Base-by-base conservation (phyloP, 345 rosid genomes). In the Boechera retrofracta region DNA sequence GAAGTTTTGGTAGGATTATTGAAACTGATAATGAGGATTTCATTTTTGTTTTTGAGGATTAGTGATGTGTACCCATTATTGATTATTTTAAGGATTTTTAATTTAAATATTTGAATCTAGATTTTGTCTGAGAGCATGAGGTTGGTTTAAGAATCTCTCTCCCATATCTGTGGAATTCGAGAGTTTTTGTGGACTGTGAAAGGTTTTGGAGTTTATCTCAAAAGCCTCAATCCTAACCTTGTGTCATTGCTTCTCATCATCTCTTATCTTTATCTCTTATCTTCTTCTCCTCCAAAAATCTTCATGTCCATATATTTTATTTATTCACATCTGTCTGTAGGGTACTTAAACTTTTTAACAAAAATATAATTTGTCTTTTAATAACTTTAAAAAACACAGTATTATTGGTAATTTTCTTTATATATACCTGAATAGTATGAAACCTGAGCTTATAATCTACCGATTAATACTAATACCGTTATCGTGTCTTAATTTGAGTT, bases 1-100 rank as follows among this genome's bases (percentile, higher is more conserved):
- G 61, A 71, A 77, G 81, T 77, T 77, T 71, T 77, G 77, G 6
- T 77, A 77, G 80, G 75, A 69, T 44, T 44, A 63, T 70, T 69
- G 65, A 60, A 16, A 69, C 15, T 57, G 79, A 51, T 62, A 16
- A 59, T 59, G 73, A 58, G 59, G 31, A 67, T 49, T 74, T 53
- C 7, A 49, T 2, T 31, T 68, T 29, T 31, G 4, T 28, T 75
- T 13, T 68, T 41, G 56, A 75, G 73, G 79, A 60, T 68, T 68
- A 60, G 69, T 61, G 32, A 42, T 54, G 48, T 76, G 58, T 76
- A 29, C 21, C 32, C 64, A 69, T 69, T 70, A 64, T 62, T 77
- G 59, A 55, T 62, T 69, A 21, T 53, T 69, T 13, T 15, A 68
- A 64, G 70, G 41, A 51, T 12, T 13, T 8, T 16, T 35, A 53